Base-by-base conservation (phyloP, 2,329 filamentous ascomycete species). In the Fusarium illudens region DNA sequence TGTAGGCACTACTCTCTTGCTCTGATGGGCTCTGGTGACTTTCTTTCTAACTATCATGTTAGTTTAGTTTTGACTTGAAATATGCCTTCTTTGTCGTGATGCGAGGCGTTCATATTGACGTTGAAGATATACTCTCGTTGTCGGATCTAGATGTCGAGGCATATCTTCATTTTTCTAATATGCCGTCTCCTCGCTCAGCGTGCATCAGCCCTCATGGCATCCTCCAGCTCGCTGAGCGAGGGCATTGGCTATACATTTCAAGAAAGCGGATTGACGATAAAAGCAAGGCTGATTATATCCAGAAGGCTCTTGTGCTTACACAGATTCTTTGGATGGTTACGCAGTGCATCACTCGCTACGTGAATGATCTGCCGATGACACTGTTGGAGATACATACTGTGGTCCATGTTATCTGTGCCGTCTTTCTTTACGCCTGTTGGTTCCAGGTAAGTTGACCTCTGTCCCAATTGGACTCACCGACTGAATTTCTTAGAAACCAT, bases 81-180 rank as follows among this genome's bases (percentile, higher is more conserved):
- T 75, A 78, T 17, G 67, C 66, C 9, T 77, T 77, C 51, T 78
- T 74, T 37, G 67, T 73, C n/a, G 64, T 72, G 8, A 77, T 75
- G 74, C 75, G 75, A 2, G 75, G 78, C 0, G 67, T 77, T 11
- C 46, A 63, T 27, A 30, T 73, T 1, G 49, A 44, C 17, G 17
- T 65, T 6, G 33, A 70, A 20, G 53, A 66, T 3, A 19, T 62
- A 13, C 3, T 51, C 27, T 30, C 55, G 2, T 27, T 62, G n/a
- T 42, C 29, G 4, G 55, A 59, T 27, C 61, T 33, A 5, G 49
- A 55, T 17, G 52, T 20, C 15, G 34, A 25, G 10, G 63, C 42
- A 2, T 19, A 44, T 11, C 15, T 10, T 44, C 39, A 22, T n/a
- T 44, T 44, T 10, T 13, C 39, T 2, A 44, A n/a, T 25, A 44